These are phyloP conservation scores for Xylariaceae sp. DNA, from an alignment of 2,329 filamentous ascomycete species.

Conservation along the genomic window DNA sequence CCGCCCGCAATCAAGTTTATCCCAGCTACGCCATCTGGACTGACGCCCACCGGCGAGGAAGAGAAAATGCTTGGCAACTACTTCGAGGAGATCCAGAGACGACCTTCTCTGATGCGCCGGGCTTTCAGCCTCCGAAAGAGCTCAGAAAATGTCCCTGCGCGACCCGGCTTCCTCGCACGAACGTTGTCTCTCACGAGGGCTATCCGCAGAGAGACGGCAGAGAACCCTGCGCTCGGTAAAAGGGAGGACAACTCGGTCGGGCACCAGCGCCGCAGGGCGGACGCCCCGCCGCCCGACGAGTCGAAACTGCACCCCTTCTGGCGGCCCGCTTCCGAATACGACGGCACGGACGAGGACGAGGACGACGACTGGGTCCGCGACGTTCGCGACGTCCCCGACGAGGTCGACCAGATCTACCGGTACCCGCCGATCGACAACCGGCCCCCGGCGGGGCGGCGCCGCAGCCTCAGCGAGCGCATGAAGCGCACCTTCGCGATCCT, in stretches of 20 bases:
- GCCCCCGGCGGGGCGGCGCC: conserved; percentile 40
- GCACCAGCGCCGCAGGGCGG: conserved; percentile 44
- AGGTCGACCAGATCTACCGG: conserved; percentile 42
- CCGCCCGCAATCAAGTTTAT: conserved; percentile 61
- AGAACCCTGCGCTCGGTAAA: conserved; percentile 31
- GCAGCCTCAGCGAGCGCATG: conserved; percentile 56
- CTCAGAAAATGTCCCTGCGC: conserved; percentile 45
- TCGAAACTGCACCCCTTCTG: conserved; percentile 63
- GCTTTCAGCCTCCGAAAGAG: conserved; percentile 55
- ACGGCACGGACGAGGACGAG: conserved; percentile 35
- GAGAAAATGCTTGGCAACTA: conserved; percentile 57
- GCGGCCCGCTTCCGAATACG: conserved; percentile 53
- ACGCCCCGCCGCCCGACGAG: conserved; percentile 53
- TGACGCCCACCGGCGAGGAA: conserved; percentile 58
- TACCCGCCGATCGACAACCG: conserved; percentile 56
- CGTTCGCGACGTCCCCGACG: conserved; percentile 38
- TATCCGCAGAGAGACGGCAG: conserved; percentile 36
- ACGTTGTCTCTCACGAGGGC: conserved; percentile 57
- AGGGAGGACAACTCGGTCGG: conserved; percentile 33
- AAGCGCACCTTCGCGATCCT: conserved; percentile 65
- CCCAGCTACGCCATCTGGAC: conserved; percentile 63
- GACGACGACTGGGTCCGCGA: conserved; percentile 35
- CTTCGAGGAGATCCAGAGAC: conserved; percentile 51
- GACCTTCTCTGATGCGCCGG: conserved; percentile 57
- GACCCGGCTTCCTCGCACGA: conserved; percentile 50